phyloP scores from a whole-genome alignment of 1,139 yeast species.

The Taphrina pruni region DNA sequence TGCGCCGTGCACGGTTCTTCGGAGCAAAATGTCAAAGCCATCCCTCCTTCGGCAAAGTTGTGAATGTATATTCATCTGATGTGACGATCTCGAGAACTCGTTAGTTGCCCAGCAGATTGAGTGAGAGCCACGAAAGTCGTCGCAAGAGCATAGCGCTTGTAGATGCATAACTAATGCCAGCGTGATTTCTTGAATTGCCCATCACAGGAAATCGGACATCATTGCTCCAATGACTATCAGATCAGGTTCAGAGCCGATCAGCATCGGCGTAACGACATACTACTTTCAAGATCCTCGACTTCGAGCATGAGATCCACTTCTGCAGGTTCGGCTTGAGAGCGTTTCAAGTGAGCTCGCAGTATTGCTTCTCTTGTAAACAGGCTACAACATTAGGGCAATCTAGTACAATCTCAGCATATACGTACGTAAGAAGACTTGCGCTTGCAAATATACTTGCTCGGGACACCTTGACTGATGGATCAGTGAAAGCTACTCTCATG shows the following conservation, averaged over 20 bases:
- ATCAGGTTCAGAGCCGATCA: not conserved
- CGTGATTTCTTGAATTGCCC: no score
- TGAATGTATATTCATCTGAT: no score
- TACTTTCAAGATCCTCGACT: conserved; percentile 25
- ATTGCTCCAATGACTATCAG: conserved; percentile 20
- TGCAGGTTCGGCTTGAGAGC: not conserved
- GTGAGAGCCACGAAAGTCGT: no score
- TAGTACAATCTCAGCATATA: not conserved
- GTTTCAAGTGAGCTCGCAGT: conserved; percentile 17
- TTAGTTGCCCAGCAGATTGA: no score
- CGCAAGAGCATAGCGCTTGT: no score
- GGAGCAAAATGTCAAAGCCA: no score
- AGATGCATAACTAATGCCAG: no score
- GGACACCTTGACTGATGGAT: not conserved
- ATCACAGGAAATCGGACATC: conserved; percentile 21
- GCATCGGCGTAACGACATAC: not conserved
- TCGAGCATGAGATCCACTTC: conserved; percentile 14
- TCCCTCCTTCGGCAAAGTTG: no score
- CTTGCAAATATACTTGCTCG: conserved; percentile 18
- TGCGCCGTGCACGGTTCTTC: no score
- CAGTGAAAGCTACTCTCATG: conserved; percentile 1
- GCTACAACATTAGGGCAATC: not conserved
- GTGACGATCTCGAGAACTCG: no score
- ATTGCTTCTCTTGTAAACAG: conserved; percentile 16
- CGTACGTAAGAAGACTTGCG: conserved; percentile 17